Evolutionary conservation across 2,329 filamentous ascomycete genomes (phyloP).

Genomic region (Phyllosticta capitalensis): DNA sequence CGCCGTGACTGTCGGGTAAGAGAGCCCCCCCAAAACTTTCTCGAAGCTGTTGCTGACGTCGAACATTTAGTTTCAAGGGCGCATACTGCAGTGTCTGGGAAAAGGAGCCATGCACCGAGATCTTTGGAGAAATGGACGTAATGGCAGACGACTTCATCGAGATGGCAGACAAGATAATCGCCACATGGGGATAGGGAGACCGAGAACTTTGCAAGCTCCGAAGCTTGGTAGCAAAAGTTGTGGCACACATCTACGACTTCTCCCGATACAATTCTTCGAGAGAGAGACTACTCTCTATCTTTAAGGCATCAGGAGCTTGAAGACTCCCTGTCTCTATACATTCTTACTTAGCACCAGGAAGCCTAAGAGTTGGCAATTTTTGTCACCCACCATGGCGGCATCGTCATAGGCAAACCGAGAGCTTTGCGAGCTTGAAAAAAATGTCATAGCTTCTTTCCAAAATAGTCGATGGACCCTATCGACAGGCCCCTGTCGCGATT

Average conservation of each 20-base stretch:
- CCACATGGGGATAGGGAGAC: slow-evolving; percentile 10
- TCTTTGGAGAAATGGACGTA: slow-evolving; percentile 47
- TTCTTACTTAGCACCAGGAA: too few species aligned
- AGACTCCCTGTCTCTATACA: too few species aligned
- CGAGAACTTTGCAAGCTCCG: not conserved
- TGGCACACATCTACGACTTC: too few species aligned
- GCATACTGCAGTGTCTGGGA: slow-evolving; percentile 47
- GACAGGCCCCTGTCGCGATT: slow-evolving; percentile 3
- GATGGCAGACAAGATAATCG: slow-evolving; percentile 37
- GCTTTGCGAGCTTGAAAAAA: not conserved
- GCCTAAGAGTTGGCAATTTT: too few species aligned
- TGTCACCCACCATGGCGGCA: not conserved
- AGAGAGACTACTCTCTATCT: too few species aligned
- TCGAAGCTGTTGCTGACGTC: slow-evolving; percentile 17
- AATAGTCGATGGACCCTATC: not conserved
- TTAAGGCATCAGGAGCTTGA: too few species aligned
- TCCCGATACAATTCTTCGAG: too few species aligned
- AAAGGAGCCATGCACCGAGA: slow-evolving; percentile 39
- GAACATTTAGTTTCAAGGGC: slow-evolving; percentile 30
- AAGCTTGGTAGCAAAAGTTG: too few species aligned
- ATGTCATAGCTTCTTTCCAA: slow-evolving; percentile 4
- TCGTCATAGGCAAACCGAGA: not conserved
- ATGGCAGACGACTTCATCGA: slow-evolving; percentile 36
- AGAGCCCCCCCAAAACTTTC: not conserved
- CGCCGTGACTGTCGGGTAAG: slow-evolving; percentile 26